Evolutionary conservation across 2,329 filamentous ascomycete genomes (phyloP).

Genomic region (Atkinsonella texensis): DNA sequence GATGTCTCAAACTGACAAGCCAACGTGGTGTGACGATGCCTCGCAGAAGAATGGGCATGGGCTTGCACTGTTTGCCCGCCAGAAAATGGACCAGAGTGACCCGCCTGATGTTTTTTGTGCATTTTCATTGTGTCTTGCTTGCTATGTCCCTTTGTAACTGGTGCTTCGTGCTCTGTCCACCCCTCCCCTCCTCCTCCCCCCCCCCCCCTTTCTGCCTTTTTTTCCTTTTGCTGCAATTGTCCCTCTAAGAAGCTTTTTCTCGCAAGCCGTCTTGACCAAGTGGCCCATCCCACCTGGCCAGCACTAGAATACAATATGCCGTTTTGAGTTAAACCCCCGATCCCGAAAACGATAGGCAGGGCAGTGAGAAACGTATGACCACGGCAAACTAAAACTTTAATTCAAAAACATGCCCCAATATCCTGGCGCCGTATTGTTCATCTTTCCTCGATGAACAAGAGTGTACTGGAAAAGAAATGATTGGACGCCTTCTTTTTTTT

Average conservation of each 20-base stretch:
- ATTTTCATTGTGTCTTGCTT: conserved; percentile 6
- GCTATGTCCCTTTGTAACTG: conserved; percentile 3
- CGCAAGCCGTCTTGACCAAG: not conserved
- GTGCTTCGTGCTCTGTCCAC: not conserved
- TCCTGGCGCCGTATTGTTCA: not conserved
- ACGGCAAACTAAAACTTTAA: not conserved
- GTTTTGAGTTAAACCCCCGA: not conserved
- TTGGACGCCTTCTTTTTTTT: not conserved
- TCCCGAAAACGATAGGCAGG: not conserved
- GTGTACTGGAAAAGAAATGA: not conserved
- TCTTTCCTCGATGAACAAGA: not conserved
- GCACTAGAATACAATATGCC: not conserved
- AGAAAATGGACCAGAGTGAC: not conserved
- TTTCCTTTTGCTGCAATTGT: not conserved
- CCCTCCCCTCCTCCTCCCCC: not conserved
- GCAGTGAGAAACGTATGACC: no score
- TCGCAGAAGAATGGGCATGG: conserved; percentile 7
- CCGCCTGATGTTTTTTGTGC: not conserved
- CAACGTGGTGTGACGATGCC: conserved; percentile 7
- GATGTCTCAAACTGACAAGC: conserved; percentile 8
- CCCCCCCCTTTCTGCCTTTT: not conserved
- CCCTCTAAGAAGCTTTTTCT: not conserved
- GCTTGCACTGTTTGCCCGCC: not conserved
- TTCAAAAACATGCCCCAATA: not conserved
- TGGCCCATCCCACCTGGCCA: not conserved